phyloP scores from a whole-genome alignment of 139 green algal species.

The Limnomonas spitsbergensis region DNA sequence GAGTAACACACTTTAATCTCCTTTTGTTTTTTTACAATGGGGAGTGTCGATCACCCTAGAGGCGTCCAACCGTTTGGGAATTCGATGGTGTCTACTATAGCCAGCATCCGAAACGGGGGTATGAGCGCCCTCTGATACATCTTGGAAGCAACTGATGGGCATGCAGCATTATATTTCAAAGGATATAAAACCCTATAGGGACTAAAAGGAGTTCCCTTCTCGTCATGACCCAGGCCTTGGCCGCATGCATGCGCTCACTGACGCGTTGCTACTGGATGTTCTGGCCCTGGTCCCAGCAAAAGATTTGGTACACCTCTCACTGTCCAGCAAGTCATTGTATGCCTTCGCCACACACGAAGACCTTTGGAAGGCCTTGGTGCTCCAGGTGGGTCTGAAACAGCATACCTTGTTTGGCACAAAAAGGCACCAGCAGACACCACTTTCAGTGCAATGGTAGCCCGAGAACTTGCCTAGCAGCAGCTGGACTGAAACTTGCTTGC shows the following conservation, averaged over 20 bases:
- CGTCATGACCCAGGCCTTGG: slow-evolving; percentile 78
- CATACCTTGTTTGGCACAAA: not conserved
- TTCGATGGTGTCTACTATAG: slow-evolving; percentile 24
- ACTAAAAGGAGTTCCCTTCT: no score
- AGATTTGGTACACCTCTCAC: slow-evolving; percentile 49
- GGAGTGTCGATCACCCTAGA: slow-evolving; percentile 33
- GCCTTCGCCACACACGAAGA: slow-evolving; percentile 82
- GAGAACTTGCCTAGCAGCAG: no score
- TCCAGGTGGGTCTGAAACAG: slow-evolving; percentile 60
- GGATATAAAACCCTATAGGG: no score
- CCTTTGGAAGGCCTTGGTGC: slow-evolving; percentile 77
- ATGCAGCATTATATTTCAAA: no score
- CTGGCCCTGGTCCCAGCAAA: slow-evolving; percentile 43
- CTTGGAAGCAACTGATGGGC: not conserved
- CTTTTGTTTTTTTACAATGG: not conserved
- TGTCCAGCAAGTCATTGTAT: slow-evolving; percentile 62
- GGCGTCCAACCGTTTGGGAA: slow-evolving; percentile 59
- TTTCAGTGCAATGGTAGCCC: not conserved
- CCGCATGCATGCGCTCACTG: slow-evolving; percentile 59
- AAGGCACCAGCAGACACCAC: not conserved
- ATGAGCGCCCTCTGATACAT: not conserved
- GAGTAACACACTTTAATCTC: no score
- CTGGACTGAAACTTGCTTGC: no score
- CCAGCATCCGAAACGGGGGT: slow-evolving; percentile 38
- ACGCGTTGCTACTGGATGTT: slow-evolving; percentile 75